These are phyloP conservation scores for Neofusicoccum umdonicola DNA, from an alignment of 2,329 filamentous ascomycete species.

Conservation along the genomic window DNA sequence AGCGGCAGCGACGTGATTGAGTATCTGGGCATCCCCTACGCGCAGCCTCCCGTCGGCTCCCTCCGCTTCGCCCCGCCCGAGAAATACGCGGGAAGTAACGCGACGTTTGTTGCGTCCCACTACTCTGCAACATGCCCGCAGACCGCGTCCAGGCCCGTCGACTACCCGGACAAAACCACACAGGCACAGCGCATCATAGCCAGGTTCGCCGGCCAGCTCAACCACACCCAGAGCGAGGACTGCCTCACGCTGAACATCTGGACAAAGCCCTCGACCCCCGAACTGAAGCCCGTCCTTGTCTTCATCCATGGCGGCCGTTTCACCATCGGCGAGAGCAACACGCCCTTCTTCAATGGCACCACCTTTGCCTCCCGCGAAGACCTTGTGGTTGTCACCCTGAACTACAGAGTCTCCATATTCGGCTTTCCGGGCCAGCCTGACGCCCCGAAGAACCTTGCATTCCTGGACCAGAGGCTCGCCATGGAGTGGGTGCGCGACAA, in stretches of 20 bases:
- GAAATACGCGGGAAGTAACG: constrained; percentile 23
- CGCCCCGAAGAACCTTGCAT: constrained; percentile 31
- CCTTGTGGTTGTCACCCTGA: constrained; percentile 23
- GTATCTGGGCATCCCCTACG: constrained; percentile 38
- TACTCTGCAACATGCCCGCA: background rate
- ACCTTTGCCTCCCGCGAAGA: constrained; percentile 20
- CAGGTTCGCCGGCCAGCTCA: background rate
- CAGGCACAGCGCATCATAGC: background rate
- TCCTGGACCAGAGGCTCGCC: constrained; percentile 39
- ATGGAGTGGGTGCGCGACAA: constrained; percentile 42
- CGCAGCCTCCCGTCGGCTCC: constrained; percentile 32
- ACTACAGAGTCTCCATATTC: constrained; percentile 37
- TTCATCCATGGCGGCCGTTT: constrained; percentile 18
- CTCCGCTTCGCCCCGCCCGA: constrained; percentile 34
- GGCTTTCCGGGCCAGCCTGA: constrained; percentile 27
- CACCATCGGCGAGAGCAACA: constrained; percentile 11
- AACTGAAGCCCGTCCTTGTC: constrained; percentile 28
- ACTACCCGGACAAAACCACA: background rate
- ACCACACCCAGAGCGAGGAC: constrained; percentile 25
- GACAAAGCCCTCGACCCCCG: constrained; percentile 26
- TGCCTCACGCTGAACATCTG: constrained; percentile 36
- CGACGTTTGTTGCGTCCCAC: constrained; percentile 25
- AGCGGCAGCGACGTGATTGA: constrained; percentile 28
- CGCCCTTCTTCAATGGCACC: background rate
- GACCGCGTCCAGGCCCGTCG: background rate